A percentile compares a stretch with the other conserved stretches of the same genome.
These are phyloP conservation scores for Hyaloraphidium curvatum DNA, from an alignment of 192 early-diverging fungal genomes.

Conservation along the genomic window DNA sequence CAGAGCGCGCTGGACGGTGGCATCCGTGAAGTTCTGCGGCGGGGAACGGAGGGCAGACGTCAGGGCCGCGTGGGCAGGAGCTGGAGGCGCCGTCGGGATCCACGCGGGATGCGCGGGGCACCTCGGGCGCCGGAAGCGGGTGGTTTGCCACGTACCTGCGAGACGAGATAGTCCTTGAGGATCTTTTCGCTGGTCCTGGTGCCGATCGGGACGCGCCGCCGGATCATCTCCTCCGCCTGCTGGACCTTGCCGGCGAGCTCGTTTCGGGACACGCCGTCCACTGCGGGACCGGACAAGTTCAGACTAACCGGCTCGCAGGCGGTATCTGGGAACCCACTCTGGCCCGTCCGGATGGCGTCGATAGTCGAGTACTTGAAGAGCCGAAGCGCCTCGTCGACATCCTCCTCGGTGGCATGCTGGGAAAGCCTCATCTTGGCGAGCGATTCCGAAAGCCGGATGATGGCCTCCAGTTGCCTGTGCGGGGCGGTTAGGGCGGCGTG, in stretches of 20 bases:
- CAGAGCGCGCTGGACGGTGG: slow-evolving; percentile 45
- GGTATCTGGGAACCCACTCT: slow-evolving; percentile 25
- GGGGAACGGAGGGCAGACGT: slow-evolving; percentile 5
- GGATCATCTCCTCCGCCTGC: slow-evolving; percentile 63
- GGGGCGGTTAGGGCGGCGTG: slow-evolving; percentile 4
- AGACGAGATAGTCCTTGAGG: slow-evolving; percentile 39
- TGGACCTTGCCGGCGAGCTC: slow-evolving; percentile 60
- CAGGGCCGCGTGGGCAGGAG: slow-evolving; percentile 14
- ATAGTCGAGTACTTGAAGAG: slow-evolving; percentile 96
- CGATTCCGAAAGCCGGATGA: slow-evolving; percentile 94
- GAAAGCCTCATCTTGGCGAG: slow-evolving; percentile 87
- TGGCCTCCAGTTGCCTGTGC: slow-evolving; percentile 86
- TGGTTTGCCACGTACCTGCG: slow-evolving; percentile 9
- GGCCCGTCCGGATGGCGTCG: slow-evolving; percentile 81
- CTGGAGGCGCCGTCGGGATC: background rate
- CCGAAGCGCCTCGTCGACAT: slow-evolving; percentile 94
- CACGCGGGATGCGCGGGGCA: no score
- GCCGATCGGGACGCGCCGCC: slow-evolving; percentile 70
- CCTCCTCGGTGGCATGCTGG: slow-evolving; percentile 58
- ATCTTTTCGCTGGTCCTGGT: slow-evolving; percentile 35
- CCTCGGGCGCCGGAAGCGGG: no score
- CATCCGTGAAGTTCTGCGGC: slow-evolving; percentile 4
- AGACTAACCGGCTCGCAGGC: background rate
- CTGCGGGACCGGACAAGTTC: slow-evolving; percentile 12
- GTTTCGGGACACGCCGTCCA: slow-evolving; percentile 56